A percentile compares a stretch with the other conserved stretches of the same genome.
These are phyloP conservation scores for Comarum palustre DNA, from an alignment of 306 rosid species.

Conservation along the genomic window DNA sequence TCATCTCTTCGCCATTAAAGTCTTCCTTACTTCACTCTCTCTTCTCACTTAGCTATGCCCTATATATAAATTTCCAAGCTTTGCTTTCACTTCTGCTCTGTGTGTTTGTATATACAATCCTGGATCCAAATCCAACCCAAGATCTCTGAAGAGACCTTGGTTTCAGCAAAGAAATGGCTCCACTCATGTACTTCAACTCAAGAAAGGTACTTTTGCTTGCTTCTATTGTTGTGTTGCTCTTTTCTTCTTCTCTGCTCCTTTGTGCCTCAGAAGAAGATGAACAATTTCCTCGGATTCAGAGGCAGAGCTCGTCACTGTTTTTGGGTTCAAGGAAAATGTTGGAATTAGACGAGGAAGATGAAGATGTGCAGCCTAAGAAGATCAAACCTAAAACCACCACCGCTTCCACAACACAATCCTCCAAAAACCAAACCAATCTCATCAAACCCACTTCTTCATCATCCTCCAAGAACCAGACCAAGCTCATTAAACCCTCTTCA, in stretches of 20 bases:
- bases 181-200: conserved; percentile 34
- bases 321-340: conserved; percentile 43
- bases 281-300: background rate
- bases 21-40: conserved; percentile 24
- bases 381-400: conserved; percentile 27
- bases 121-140: conserved; percentile 23
- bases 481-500: conserved; percentile 31
- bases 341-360: conserved; percentile 10
- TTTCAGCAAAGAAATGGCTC: conserved; percentile 54
- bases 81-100: background rate
- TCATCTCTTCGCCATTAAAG: conserved; percentile 25
- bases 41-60: background rate
- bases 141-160: conserved; percentile 18
- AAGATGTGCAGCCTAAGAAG: conserved; percentile 38
- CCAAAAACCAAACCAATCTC: conserved; percentile 50
- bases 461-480: conserved; percentile 42
- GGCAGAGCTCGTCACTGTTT: conserved; percentile 23
- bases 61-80: conserved; percentile 6
- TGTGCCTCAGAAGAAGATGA: conserved; percentile 23
- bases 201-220: conserved; percentile 38
- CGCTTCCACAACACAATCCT: conserved; percentile 17
- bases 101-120: background rate
- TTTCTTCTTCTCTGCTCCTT: conserved; percentile 29
- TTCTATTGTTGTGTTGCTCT: conserved; percentile 23
- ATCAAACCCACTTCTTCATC: conserved; percentile 19